Base-by-base conservation (phyloP, 2,329 filamentous ascomycete genomes). In the Calonectria pteridis region DNA sequence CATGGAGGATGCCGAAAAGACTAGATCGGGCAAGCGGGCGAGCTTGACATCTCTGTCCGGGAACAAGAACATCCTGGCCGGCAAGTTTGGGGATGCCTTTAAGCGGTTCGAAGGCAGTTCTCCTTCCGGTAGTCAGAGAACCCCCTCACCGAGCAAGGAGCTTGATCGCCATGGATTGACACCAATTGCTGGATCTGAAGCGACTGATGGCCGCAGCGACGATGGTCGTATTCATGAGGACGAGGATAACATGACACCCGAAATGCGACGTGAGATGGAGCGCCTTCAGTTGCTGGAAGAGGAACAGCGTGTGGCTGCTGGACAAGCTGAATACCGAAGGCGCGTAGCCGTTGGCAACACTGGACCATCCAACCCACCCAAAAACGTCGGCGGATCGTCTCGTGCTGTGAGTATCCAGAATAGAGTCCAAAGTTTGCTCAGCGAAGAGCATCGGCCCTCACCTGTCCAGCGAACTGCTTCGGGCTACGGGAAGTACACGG, bases 31-130 rank as follows among this genome's bases (percentile, higher is more conserved):
- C 59, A 98, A 98, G 83, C 91, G 94, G 14, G 89, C 92, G 1
- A 97, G 94, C 83, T 85, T 98, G 1, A 89, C 94, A 69, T 92
- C 93, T 0, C 85, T 95, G 23, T 92, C 93, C 9, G 92, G 92
- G 49, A 94, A 94, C 31, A 98, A 97, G 84, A 94, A 92, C 71
- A 91, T 98, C 46, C 88, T 98, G n/a, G 93, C 93, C 6, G 94
- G 95, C 29, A 95, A 94, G 78, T 98, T 98, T 83, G 95, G 96
- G 0, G 96, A 98, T 80, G 96, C 96, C 4, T 98, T 98, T 86
- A 95, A 96, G 81, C 91, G 94, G 7, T 98, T 98, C 78, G 97
- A 99, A 83, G 89, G 87, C 29, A 90, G 87, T 73, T 84, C 73
- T 81, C 79, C 76, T 77, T 14, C 80, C 79, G 20, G 82, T 78